Evolutionary conservation across 2,329 filamentous ascomycete genomes (phyloP).

Genomic region (Didymella lethalis): DNA sequence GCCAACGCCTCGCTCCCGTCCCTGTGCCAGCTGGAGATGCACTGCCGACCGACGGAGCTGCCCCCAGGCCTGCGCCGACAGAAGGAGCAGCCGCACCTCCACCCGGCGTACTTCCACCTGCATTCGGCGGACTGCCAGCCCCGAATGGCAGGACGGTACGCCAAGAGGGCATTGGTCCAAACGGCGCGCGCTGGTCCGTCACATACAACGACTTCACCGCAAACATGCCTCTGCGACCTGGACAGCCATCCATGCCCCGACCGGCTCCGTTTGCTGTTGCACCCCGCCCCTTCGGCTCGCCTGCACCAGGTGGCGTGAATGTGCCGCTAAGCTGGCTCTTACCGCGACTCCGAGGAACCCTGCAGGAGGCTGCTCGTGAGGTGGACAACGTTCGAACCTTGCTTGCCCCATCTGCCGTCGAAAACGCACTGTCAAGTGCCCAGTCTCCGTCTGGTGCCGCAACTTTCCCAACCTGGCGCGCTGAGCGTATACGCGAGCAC

Average conservation of each 20-base stretch:
- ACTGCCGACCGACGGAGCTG: slow-evolving; percentile 9
- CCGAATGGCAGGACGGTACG: slow-evolving; percentile 54
- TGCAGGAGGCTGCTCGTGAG: slow-evolving; percentile 42
- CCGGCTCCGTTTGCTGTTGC: slow-evolving; percentile 35
- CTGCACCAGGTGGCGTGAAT: slow-evolving; percentile 26
- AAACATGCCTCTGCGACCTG: slow-evolving; percentile 34
- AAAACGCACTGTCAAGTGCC: slow-evolving; percentile 20
- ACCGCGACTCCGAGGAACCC: slow-evolving; percentile 30
- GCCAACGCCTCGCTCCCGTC: slow-evolving; percentile 24
- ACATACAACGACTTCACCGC: slow-evolving; percentile 58
- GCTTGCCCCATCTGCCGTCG: slow-evolving; percentile 18
- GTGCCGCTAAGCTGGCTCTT: slow-evolving; percentile 28
- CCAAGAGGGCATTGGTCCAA: slow-evolving; percentile 60
- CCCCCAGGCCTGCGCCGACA: background rate
- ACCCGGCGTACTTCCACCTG: background rate
- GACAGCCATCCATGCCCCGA: slow-evolving; percentile 34
- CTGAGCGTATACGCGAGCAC: slow-evolving; percentile 39
- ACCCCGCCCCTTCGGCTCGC: slow-evolving; percentile 26
- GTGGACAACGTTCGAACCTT: slow-evolving; percentile 44
- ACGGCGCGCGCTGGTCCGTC: slow-evolving; percentile 62
- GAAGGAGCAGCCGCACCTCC: background rate
- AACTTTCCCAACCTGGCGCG: slow-evolving; percentile 39
- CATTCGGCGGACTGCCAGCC: slow-evolving; percentile 17
- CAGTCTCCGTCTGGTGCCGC: slow-evolving; percentile 12
- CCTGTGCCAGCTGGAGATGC: slow-evolving; percentile 9